These are phyloP conservation scores for Schizopora paradoxa DNA, from an alignment of 1,284 basidiomycete genomes.

Conservation along the genomic window DNA sequence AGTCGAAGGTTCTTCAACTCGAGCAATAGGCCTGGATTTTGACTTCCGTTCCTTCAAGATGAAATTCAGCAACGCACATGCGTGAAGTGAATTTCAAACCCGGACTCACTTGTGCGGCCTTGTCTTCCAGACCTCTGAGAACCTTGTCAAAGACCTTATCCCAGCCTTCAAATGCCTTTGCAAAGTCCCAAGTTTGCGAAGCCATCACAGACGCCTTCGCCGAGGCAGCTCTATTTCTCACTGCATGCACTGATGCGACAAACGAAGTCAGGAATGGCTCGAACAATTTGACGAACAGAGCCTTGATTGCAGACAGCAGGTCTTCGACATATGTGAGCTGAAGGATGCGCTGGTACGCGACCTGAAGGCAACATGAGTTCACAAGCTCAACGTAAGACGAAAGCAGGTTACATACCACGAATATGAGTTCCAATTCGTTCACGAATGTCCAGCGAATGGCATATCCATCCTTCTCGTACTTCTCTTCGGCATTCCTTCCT, in stretches of 20 bases:
- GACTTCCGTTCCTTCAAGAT: constrained; percentile 60
- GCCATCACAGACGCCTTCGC: constrained; percentile 32
- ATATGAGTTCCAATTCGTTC: constrained; percentile 91
- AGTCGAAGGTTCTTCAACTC: constrained; percentile 34
- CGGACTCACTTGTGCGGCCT: constrained; percentile 61
- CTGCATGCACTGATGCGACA: constrained; percentile 71
- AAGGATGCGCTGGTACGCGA: constrained; percentile 94
- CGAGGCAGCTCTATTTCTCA: constrained; percentile 34
- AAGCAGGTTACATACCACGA: constrained; percentile 61
- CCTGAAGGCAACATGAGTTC: constrained; percentile 43
- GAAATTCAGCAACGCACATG: background rate
- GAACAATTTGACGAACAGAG: constrained; percentile 82
- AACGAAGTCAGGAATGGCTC: constrained; percentile 77
- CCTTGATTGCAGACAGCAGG: constrained; percentile 74
- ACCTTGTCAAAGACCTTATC: constrained; percentile 77
- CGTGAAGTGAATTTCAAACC: constrained; percentile 14
- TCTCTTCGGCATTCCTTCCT: constrained; percentile 68
- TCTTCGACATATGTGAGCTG: constrained; percentile 94
- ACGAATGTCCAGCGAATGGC: constrained; percentile 90
- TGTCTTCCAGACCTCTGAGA: constrained; percentile 70
- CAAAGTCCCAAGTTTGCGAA: constrained; percentile 58
- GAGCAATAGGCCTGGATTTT: constrained; percentile 44
- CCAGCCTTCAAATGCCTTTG: constrained; percentile 74
- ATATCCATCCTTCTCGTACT: constrained; percentile 88
- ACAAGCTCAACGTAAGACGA: constrained; percentile 8